A percentile compares a stretch with the other conserved stretches of the same genome.
These are phyloP conservation scores for Plenodomus lindquistii DNA, from an alignment of 2,329 filamentous ascomycete species.

Conservation along the genomic window DNA sequence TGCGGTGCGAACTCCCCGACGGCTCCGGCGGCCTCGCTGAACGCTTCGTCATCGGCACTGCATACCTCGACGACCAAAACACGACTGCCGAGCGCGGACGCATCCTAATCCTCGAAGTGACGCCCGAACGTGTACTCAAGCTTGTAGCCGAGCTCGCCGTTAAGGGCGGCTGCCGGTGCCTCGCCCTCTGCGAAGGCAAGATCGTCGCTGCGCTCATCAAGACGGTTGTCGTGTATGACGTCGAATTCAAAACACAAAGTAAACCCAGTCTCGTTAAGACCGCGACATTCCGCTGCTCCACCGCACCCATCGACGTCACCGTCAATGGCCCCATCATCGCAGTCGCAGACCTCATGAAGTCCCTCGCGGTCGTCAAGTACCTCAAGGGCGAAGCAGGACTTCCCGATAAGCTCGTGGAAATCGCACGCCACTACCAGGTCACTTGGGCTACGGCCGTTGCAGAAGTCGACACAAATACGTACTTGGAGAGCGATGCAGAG, in stretches of 20 bases:
- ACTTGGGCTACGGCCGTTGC: conserved; percentile 81
- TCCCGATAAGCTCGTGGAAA: conserved; percentile 69
- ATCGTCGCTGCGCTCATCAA: conserved; percentile 90
- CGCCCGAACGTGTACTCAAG: conserved; percentile 72
- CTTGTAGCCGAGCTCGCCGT: conserved; percentile 70
- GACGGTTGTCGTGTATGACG: conserved; percentile 67
- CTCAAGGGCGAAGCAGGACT: conserved; percentile 59
- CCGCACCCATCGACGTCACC: conserved; percentile 79
- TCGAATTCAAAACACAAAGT: conserved; percentile 60
- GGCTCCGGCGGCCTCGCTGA: conserved; percentile 64
- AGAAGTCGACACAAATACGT: conserved; percentile 71
- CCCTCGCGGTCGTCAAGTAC: conserved; percentile 77
- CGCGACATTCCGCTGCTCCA: conserved; percentile 78
- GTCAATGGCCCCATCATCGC: conserved; percentile 76
- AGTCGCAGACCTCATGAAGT: conserved; percentile 93
- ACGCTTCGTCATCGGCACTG: conserved; percentile 89
- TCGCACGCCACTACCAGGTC: conserved; percentile 78
- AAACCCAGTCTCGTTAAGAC: conserved; percentile 65
- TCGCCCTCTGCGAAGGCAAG: conserved; percentile 71
- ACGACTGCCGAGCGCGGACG: conserved; percentile 65
- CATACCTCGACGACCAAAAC: conserved; percentile 68
- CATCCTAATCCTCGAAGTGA: conserved; percentile 83
- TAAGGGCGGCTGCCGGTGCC: conserved; percentile 78
- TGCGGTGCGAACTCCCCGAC: conserved; percentile 72
- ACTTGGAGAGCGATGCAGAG: conserved; percentile 82